Percentiles rank a stretch among this genome's conserved stretches.
These are phyloP conservation scores for Helotiales sp. DNA, from an alignment of 2,329 filamentous ascomycete species.

Conservation along the genomic window DNA sequence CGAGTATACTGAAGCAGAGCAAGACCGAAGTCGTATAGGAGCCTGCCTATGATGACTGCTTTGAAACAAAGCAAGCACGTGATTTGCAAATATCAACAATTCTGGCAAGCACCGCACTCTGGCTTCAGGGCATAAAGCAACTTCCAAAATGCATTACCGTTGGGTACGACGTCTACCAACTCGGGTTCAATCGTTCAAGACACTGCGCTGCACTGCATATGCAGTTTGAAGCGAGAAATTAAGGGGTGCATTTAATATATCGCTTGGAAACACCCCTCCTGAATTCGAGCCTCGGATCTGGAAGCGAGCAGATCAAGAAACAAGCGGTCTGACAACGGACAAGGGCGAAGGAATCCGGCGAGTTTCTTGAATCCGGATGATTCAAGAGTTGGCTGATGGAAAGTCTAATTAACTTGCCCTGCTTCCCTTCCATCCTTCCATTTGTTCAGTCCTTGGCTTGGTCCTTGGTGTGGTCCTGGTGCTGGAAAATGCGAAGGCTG, in stretches of 20 bases:
- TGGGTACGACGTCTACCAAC: background rate
- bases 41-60: no score
- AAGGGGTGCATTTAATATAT: conserved; percentile 11
- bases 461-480: background rate
- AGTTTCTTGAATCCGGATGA: background rate
- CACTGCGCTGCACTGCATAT: conserved; percentile 9
- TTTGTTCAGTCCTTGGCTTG: background rate
- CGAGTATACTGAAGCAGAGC: no score
- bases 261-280: background rate
- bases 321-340: conserved; percentile 4
- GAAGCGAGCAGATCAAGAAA: conserved; percentile 3
- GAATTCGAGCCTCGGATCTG: conserved; percentile 1
- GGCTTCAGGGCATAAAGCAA: no score
- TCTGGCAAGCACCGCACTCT: no score
- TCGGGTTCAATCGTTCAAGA: background rate
- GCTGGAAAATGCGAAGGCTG: conserved; percentile 4
- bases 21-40: no score
- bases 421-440: background rate
- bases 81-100: no score
- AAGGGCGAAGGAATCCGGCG: background rate
- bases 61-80: no score
- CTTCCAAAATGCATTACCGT: background rate
- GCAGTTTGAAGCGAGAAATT: conserved; percentile 7
- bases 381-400: background rate
- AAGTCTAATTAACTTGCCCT: no score